Evolutionary conservation across 2,329 filamentous ascomycete genomes (phyloP).

Genomic region (Fusarium falciforme): DNA sequence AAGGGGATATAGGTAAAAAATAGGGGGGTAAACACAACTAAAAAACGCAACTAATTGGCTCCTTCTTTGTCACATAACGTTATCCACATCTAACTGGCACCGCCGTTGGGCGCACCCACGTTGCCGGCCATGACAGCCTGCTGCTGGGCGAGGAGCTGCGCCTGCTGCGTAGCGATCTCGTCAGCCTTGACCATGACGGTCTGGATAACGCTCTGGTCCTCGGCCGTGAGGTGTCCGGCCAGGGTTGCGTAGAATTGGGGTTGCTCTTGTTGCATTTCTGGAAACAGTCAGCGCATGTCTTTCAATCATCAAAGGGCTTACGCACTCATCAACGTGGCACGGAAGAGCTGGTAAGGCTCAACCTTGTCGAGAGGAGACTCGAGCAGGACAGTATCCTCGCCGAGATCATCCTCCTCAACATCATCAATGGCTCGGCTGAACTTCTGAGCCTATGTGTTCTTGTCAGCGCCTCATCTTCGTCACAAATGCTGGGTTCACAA

Average conservation of each 20-base stretch:
- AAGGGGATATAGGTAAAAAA: constrained; percentile 43
- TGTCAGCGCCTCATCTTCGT: constrained; percentile 32
- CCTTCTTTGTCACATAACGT: constrained; percentile 25
- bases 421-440: constrained; percentile 77
- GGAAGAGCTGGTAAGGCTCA: constrained; percentile 93
- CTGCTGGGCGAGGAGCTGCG: constrained; percentile 45
- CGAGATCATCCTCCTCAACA: constrained; percentile 85
- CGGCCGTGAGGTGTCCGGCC: constrained; percentile 79
- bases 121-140: constrained; percentile 36
- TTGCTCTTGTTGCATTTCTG: constrained; percentile 90
- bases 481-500: neutral
- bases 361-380: constrained; percentile 96
- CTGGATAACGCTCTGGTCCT: constrained; percentile 86
- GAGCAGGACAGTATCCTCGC: constrained; percentile 91
- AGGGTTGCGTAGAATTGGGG: constrained; percentile 88
- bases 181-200: constrained; percentile 75
- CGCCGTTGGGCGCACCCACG: constrained; percentile 40
- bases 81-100: constrained; percentile 37
- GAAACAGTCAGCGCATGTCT: constrained; percentile 42
- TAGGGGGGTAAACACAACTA: constrained; percentile 38
- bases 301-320: constrained; percentile 38
- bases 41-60: constrained; percentile 30
- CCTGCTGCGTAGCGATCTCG: constrained; percentile 53
- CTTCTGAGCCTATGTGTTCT: constrained; percentile 78
- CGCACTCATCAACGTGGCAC: constrained; percentile 83